A percentile compares a stretch with the other conserved stretches of the same genome.
Evolutionary conservation across 345 rosid genomes (phyloP).

Genomic region (Clarkia xantiana): DNA sequence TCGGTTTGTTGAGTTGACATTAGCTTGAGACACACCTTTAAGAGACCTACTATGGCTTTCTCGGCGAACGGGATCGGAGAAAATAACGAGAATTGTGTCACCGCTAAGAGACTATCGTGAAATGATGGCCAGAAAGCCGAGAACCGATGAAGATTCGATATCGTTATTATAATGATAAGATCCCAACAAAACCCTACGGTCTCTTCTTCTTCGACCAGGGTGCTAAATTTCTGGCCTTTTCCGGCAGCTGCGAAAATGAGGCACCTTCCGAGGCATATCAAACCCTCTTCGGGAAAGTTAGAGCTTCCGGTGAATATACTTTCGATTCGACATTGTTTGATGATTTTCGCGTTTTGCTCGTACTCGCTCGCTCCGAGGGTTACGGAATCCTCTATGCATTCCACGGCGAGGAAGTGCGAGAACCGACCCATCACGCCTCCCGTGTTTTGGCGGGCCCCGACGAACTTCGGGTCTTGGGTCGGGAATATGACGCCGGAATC

Average conservation of each 20-base stretch:
- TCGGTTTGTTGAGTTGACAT: constrained; percentile 35
- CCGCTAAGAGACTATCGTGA: constrained; percentile 48
- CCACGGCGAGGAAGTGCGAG: constrained; percentile 65
- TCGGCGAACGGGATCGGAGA: constrained; percentile 76
- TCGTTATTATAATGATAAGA: constrained; percentile 29
- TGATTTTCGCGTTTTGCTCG: constrained; percentile 74
- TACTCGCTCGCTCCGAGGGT: constrained; percentile 75
- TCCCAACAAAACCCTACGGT: constrained; percentile 82
- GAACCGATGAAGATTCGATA: constrained; percentile 45
- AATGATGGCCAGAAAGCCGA: constrained; percentile 52
- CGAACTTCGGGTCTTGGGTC: constrained; percentile 25
- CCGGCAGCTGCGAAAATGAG: constrained; percentile 85
- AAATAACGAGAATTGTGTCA: constrained; percentile 63
- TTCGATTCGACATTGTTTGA: constrained; percentile 66
- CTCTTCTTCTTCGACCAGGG: constrained; percentile 82
- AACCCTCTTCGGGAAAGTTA: constrained; percentile 36
- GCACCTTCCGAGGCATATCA: constrained; percentile 58
- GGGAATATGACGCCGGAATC: constrained; percentile 27
- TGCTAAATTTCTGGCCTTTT: constrained; percentile 85
- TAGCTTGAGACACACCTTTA: constrained; percentile 54
- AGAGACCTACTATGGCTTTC: constrained; percentile 46
- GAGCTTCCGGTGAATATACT: constrained; percentile 54
- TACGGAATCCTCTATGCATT: constrained; percentile 59
- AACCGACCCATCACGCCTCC: constrained; percentile 33
- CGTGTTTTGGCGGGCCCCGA: constrained; percentile 18